Conservation (phyloP, 225 moss, liverwort and hornwort species). For the Pseudisothecium myosuroides region DNA sequence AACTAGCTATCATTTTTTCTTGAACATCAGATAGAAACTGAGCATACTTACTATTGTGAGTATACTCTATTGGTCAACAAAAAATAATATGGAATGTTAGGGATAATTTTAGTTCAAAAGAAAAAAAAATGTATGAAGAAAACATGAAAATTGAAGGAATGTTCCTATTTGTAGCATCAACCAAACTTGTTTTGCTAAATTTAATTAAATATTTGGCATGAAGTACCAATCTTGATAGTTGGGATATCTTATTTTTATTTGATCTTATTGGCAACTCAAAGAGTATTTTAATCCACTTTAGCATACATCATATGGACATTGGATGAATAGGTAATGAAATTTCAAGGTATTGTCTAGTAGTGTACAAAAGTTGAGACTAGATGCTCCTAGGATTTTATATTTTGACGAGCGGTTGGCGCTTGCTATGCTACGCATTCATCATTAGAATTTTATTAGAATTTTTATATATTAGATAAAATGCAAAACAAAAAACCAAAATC, state of each 20-base stretch:
- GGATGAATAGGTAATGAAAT: background rate
- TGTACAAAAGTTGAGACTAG: background rate
- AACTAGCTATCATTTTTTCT: accelerated
- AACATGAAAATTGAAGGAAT: background rate
- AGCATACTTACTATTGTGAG: background rate
- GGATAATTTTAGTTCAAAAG: background rate
- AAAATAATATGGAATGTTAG: background rate
- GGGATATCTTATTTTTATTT: accelerated
- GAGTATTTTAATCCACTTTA: background rate
- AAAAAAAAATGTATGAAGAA: background rate
- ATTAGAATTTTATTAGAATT: no score
- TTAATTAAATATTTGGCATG: background rate
- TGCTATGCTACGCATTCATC: no score
- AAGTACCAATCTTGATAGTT: accelerated
- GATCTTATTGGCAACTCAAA: background rate
- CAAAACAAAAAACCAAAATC: no score
- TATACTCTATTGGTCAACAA: accelerated
- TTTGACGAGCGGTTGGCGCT: no score
- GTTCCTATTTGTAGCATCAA: background rate
- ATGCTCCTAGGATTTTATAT: background rate
- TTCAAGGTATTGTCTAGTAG: background rate
- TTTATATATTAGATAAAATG: no score
- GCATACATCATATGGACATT: background rate
- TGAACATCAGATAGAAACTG: no score
- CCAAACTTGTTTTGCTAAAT: background rate